Evolutionary conservation across 2,329 filamentous ascomycete genomes (phyloP).

Genomic region (Fonsecaea erecta): DNA sequence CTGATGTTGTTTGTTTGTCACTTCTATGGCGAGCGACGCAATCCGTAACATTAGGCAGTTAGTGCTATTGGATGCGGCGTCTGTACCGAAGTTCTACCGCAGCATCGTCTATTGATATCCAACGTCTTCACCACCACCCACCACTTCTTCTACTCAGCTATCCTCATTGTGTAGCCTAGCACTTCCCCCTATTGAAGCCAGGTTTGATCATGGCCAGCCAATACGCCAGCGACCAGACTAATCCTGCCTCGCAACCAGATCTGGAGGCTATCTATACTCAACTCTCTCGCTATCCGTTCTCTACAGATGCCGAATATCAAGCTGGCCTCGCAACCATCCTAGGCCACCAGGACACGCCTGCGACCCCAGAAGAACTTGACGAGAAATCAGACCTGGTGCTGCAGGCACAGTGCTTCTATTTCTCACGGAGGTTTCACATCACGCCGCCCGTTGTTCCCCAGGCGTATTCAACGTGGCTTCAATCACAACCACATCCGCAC

Average conservation of each 20-base stretch:
- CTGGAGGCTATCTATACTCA: constrained; percentile 39
- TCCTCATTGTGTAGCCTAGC: background rate
- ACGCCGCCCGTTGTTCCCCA: constrained; percentile 64
- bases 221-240: background rate
- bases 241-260: background rate
- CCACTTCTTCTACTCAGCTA: background rate
- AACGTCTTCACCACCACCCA: background rate
- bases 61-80: background rate
- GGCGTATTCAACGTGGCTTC: constrained; percentile 69
- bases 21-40: no score
- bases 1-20: no score
- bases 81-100: background rate
- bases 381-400: constrained; percentile 49
- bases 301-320: constrained; percentile 51
- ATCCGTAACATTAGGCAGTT: no score
- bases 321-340: constrained; percentile 54
- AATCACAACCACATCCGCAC: constrained; percentile 36
- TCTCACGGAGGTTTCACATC: constrained; percentile 40
- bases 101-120: background rate
- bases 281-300: constrained; percentile 49
- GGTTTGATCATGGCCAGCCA: background rate
- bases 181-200: background rate
- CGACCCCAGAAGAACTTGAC: constrained; percentile 46
- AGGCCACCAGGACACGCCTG: constrained; percentile 46
- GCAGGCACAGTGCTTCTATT: constrained; percentile 56